phyloP scores from a whole-genome alignment of 495 filamentous ascomycete genomes.

The Talaromyces proteolyticus region DNA sequence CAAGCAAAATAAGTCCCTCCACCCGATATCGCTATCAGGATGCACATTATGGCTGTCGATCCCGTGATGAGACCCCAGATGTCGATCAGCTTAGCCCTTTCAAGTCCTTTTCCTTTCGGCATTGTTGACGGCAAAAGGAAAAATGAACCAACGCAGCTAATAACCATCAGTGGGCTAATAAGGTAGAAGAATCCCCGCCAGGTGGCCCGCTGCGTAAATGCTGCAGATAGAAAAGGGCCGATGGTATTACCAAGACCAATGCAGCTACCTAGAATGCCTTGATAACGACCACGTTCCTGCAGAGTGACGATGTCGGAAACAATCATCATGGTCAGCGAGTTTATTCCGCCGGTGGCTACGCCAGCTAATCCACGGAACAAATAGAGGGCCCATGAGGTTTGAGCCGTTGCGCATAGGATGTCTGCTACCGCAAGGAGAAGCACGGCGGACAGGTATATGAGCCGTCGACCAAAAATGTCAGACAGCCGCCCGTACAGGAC shows the following conservation, averaged over 20 bases:
- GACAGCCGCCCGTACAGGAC: slow-evolving; percentile 25
- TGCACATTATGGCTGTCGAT: slow-evolving; percentile 35
- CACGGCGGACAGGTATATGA: slow-evolving; percentile 14
- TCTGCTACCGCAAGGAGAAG: slow-evolving; percentile 18
- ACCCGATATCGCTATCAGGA: slow-evolving; percentile 33
- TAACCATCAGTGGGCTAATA: slow-evolving; percentile 38
- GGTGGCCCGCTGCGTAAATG: slow-evolving; percentile 35
- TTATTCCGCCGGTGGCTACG: slow-evolving; percentile 13
- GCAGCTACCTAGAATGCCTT: slow-evolving; percentile 50
- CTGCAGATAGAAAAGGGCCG: slow-evolving; percentile 50
- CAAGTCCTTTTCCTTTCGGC: slow-evolving; percentile 40
- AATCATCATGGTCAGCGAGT: slow-evolving; percentile 36
- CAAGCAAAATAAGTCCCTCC: slow-evolving; percentile 47
- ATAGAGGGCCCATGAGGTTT: slow-evolving; percentile 15
- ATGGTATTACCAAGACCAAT: slow-evolving; percentile 49
- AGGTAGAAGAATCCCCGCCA: slow-evolving; percentile 56
- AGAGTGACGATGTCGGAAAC: slow-evolving; percentile 47
- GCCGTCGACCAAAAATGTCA: slow-evolving; percentile 31
- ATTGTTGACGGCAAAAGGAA: slow-evolving; percentile 47
- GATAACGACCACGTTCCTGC: slow-evolving; percentile 51
- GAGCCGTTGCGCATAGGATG: slow-evolving; percentile 14
- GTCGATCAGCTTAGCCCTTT: slow-evolving; percentile 44
- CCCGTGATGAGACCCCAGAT: slow-evolving; percentile 33
- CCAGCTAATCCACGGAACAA: slow-evolving; percentile 12
- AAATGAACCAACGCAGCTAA: slow-evolving; percentile 30